These are phyloP conservation scores for Skeletonema marinoi DNA, from an alignment of 108 stramenopile genomes.

Conservation along the genomic window DNA sequence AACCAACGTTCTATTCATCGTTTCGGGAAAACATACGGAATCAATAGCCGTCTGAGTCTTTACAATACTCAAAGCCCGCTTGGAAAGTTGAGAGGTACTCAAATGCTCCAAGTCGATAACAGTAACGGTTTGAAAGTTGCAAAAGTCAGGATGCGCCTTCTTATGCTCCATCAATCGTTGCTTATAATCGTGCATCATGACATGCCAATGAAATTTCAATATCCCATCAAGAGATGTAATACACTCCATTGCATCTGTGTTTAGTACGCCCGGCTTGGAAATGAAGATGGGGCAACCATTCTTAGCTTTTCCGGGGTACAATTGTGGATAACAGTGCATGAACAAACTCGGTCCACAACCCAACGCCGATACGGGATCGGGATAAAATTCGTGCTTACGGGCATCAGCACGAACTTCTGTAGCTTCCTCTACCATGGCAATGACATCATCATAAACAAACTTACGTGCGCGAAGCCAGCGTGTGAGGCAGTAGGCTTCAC, in stretches of 20 bases:
- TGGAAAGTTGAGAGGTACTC: slow-evolving; percentile 62
- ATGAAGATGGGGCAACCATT: slow-evolving; percentile 79
- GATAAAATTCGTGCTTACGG: slow-evolving; percentile 67
- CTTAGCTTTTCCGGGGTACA: slow-evolving; percentile 78
- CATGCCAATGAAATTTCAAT: slow-evolving; percentile 83
- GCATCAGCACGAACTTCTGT: slow-evolving; percentile 65
- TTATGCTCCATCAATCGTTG: slow-evolving; percentile 60
- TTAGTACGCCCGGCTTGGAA: slow-evolving; percentile 83
- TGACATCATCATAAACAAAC: slow-evolving; percentile 67
- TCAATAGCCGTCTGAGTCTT: slow-evolving; percentile 88
- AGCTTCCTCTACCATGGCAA: slow-evolving; percentile 85
- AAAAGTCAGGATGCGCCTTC: slow-evolving; percentile 71
- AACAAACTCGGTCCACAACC: slow-evolving; percentile 70
- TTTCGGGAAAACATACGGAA: slow-evolving; percentile 89
- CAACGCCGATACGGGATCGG: slow-evolving; percentile 67
- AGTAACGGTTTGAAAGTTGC: slow-evolving; percentile 74
- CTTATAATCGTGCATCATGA: slow-evolving; percentile 85
- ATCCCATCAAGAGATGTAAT: slow-evolving; percentile 83
- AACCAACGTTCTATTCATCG: slow-evolving; percentile 77
- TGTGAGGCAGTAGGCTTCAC: slow-evolving; percentile 49
- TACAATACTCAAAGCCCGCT: slow-evolving; percentile 69
- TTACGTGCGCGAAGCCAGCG: slow-evolving; percentile 47
- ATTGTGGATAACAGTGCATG: slow-evolving; percentile 81
- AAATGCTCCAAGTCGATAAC: slow-evolving; percentile 74
- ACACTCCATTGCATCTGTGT: slow-evolving; percentile 78